These are phyloP conservation scores for Phytophthora fragariaefolia DNA, from an alignment of 352 stramenopile species.

Conservation along the genomic window DNA sequence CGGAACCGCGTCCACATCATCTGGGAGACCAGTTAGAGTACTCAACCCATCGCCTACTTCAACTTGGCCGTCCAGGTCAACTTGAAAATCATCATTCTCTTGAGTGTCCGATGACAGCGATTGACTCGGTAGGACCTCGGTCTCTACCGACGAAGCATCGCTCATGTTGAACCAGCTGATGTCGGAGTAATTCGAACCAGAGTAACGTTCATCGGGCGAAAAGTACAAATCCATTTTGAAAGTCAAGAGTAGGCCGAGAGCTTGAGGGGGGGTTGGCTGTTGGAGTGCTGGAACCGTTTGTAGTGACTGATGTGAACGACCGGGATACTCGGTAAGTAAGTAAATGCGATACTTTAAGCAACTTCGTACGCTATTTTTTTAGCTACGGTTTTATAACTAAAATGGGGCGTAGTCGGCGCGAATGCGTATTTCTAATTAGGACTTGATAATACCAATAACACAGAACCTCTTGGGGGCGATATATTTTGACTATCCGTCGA, in stretches of 20 bases:
- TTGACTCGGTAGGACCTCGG: background rate
- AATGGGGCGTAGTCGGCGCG: no score
- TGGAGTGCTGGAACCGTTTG: background rate
- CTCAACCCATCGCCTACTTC: no score
- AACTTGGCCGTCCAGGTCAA: background rate
- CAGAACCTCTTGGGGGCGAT: background rate
- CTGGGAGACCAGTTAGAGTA: no score
- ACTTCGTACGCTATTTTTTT: background rate
- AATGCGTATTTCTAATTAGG: no score
- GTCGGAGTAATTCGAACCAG: background rate
- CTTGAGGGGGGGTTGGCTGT: background rate
- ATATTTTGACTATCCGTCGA: background rate
- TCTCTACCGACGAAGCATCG: background rate
- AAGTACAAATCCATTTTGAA: background rate
- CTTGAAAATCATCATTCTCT: background rate
- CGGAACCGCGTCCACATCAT: background rate
- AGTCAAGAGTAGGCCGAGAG: background rate
- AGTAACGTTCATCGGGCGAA: background rate
- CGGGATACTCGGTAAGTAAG: no score
- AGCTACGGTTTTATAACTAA: no score
- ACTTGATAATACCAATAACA: background rate
- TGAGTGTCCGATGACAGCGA: background rate
- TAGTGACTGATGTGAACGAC: background rate
- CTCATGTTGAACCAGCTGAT: background rate
- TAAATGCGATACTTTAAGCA: background rate